A percentile compares a stretch with the other conserved stretches of the same genome.
Conservation (phyloP, 1,139 yeast species). For the Yamadazyma atlantica region DNA sequence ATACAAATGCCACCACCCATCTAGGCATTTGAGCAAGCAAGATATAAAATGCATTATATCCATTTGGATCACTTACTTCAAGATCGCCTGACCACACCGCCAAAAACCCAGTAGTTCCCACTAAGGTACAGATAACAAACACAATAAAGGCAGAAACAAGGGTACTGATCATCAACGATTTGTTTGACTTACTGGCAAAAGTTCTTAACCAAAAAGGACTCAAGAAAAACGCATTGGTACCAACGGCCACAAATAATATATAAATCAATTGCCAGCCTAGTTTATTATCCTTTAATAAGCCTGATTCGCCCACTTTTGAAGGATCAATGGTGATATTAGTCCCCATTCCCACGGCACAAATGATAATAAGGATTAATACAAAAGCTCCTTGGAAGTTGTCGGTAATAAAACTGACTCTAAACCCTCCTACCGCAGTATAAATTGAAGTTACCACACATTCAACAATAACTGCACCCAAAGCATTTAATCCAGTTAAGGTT, state of each 20-base stretch:
- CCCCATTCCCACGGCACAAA: slow-evolving; percentile 82
- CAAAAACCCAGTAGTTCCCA: slow-evolving; percentile 81
- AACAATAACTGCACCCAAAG: slow-evolving; percentile 79
- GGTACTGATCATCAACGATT: slow-evolving; percentile 74
- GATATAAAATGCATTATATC: slow-evolving; percentile 68
- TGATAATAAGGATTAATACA: slow-evolving; percentile 63
- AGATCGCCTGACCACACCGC: slow-evolving; percentile 90
- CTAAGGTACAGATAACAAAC: slow-evolving; percentile 62
- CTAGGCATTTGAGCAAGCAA: slow-evolving; percentile 73
- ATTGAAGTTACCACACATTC: slow-evolving; percentile 87
- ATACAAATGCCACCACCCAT: slow-evolving; percentile 83
- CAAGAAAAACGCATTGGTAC: slow-evolving; percentile 87
- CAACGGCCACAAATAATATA: slow-evolving; percentile 80
- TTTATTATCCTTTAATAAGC: slow-evolving; percentile 59
- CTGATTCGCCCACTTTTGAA: slow-evolving; percentile 61
- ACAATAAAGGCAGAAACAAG: slow-evolving; percentile 69
- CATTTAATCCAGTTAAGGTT: slow-evolving; percentile 75
- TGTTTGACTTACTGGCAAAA: slow-evolving; percentile 79
- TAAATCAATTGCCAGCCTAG: slow-evolving; percentile 90
- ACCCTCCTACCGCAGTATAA: slow-evolving; percentile 88
- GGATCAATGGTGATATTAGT: slow-evolving; percentile 70
- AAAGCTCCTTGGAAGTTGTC: slow-evolving; percentile 84
- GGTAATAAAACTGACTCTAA: slow-evolving; percentile 83
- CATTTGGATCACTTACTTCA: slow-evolving; percentile 56
- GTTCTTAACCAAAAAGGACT: slow-evolving; percentile 95